These are phyloP conservation scores for Schizopora paradoxa DNA, from an alignment of 1,284 basidiomycete genomes.

Conservation along the genomic window DNA sequence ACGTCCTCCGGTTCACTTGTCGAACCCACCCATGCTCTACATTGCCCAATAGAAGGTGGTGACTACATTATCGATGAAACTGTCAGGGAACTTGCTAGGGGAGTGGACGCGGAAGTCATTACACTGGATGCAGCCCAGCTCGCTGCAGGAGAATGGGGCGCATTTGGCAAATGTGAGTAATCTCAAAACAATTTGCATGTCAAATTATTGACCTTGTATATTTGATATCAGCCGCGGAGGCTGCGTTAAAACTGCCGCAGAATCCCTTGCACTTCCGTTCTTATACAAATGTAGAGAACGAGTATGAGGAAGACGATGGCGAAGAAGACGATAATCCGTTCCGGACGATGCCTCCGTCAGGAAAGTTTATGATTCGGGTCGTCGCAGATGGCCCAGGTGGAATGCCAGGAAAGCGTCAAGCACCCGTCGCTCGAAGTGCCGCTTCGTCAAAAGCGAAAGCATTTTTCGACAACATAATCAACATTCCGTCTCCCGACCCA, in stretches of 20 bases:
- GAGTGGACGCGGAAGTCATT: slow-evolving; percentile 71
- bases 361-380: slow-evolving; percentile 56
- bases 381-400: slow-evolving; percentile 32
- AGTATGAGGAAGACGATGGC: slow-evolving; percentile 47
- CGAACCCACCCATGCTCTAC: slow-evolving; percentile 75
- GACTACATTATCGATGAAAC: slow-evolving; percentile 74
- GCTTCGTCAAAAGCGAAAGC: slow-evolving; percentile 52
- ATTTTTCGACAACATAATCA: slow-evolving; percentile 73
- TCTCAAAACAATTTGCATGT: background rate
- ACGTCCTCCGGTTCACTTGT: slow-evolving; percentile 44
- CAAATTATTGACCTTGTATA: slow-evolving; percentile 11
- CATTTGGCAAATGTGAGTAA: slow-evolving; percentile 62
- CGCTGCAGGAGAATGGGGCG: slow-evolving; percentile 75
- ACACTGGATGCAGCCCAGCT: slow-evolving; percentile 77
- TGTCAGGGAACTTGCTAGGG: slow-evolving; percentile 67
- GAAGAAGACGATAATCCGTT: slow-evolving; percentile 26
- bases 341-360: too few species aligned
- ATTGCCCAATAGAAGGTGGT: slow-evolving; percentile 84
- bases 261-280: slow-evolving; percentile 68
- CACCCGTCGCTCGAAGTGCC: slow-evolving; percentile 19
- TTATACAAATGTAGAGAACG: slow-evolving; percentile 30
- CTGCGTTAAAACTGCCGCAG: slow-evolving; percentile 56
- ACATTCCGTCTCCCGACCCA: slow-evolving; percentile 40
- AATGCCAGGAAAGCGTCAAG: slow-evolving; percentile 8
- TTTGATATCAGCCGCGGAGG: slow-evolving; percentile 42